Evolutionary conservation across 257 asterid genomes (phyloP).

Genomic region (Solanum sejunctum): DNA sequence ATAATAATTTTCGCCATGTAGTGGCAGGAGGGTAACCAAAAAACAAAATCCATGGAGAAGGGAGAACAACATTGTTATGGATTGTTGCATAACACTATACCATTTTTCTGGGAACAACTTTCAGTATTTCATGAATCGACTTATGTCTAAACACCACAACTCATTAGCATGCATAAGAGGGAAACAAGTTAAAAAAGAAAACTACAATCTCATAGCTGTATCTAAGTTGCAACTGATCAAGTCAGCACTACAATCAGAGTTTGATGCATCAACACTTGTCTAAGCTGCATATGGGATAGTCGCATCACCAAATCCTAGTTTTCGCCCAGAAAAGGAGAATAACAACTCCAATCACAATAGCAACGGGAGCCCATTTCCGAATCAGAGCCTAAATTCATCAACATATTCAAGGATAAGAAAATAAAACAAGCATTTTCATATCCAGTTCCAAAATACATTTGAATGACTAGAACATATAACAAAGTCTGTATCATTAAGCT

Average conservation of each 20-base stretch:
- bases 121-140: background rate
- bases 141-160: background rate
- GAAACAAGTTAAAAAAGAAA: background rate
- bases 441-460: background rate
- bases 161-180: background rate
- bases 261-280: background rate
- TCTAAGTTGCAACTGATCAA: background rate
- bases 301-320: slow-evolving; percentile 70
- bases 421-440: background rate
- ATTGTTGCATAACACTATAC: background rate
- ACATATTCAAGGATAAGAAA: background rate
- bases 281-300: background rate
- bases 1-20: too few species aligned
- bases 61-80: too few species aligned
- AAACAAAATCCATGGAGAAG: too few species aligned
- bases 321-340: slow-evolving; percentile 65
- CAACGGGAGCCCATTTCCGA: slow-evolving; percentile 86
- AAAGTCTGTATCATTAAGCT: background rate
- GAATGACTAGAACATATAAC: background rate
- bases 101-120: background rate
- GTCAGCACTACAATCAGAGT: background rate
- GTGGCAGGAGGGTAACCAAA: too few species aligned
- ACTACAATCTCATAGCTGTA: background rate
- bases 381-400: slow-evolving; percentile 55
- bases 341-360: slow-evolving; percentile 71